Base-by-base conservation (phyloP, 2,329 filamentous ascomycete genomes). In the Penicillium polonicum region DNA sequence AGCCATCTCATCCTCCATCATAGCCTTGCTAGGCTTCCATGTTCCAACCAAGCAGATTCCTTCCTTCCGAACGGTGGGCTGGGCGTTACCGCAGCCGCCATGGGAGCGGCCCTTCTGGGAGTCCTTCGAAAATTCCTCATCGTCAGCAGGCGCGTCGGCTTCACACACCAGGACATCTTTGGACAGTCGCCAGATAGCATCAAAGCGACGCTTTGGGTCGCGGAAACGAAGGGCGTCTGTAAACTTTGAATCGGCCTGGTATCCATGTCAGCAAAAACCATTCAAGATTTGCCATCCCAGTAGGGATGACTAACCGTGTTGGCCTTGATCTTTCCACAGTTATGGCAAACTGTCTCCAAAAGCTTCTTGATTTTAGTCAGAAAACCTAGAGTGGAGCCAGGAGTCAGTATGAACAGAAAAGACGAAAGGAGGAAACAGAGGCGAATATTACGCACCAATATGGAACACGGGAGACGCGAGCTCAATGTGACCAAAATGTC, bases 361-460 rank as follows among this genome's bases (percentile, higher is more conserved):
- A 99, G 86, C 83, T 97, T 99, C 84, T 99, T 99, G 79, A 96
- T 92, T 82, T 97, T 97, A 77, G 91, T 95, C 80, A 99, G 89
- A 79, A 97, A 99, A 71, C 94, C 94, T 81, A 83, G 23, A 55
- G 10, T 25, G 6, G 27, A n/a, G 13, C 15, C 19, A 21, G 44
- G 51, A n/a, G 64, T 74, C 62, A 76, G 74, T 52, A 52, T 25
- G 66, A 13, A 8, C 12, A 29, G 35, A 17, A 19, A 13, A 52
- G 43, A 44, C 29, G 17, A 51, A 42, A 53, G 38, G 45, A 52
- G 35, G 48, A 25, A 45, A 39, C 63, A 10, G 19, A 52, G 54
- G n/a, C 29, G 38, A 41, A 36, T 49, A 17, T 25, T 8, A 25
- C 73, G 57, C 76, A 87, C 85, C 85, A 69, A 88, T 85, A 70